Conservation (phyloP, 371 early-diverging fungal species). For the Mortierella sp. region DNA sequence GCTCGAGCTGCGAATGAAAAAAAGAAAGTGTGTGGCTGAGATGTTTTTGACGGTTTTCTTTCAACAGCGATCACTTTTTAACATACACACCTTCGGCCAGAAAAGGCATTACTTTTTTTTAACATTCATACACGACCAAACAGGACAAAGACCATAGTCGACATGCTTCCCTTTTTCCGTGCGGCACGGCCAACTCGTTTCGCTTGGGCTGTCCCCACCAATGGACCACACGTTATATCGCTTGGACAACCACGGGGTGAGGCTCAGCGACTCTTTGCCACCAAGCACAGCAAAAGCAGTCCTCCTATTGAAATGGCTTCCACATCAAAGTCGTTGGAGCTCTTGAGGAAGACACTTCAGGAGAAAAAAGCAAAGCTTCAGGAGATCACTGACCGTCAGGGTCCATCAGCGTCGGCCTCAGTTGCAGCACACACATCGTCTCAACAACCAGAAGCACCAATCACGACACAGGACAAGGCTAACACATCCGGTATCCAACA, state of each 20-base stretch:
- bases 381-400: conserved; percentile 31
- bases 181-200: neutral
- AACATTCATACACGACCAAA: too few species aligned
- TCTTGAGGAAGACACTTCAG: conserved; percentile 22
- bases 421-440: neutral
- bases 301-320: neutral
- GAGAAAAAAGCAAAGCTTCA: conserved; percentile 34
- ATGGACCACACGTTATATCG: neutral
- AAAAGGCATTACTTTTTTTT: neutral
- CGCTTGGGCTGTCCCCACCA: neutral
- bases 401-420: neutral
- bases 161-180: neutral
- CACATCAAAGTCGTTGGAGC: conserved; percentile 33
- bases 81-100: neutral
- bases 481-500: neutral
- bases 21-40: conserved; percentile 12
- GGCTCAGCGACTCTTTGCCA: conserved; percentile 22
- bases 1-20: neutral
- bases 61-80: neutral
- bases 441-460: neutral
- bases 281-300: conserved; percentile 30
- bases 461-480: neutral
- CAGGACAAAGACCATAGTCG: neutral
- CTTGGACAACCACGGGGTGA: neutral
- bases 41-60: neutral